Evolutionary conservation across 1,284 basidiomycete species (phyloP).

Genomic region (Blastosporella zonata): DNA sequence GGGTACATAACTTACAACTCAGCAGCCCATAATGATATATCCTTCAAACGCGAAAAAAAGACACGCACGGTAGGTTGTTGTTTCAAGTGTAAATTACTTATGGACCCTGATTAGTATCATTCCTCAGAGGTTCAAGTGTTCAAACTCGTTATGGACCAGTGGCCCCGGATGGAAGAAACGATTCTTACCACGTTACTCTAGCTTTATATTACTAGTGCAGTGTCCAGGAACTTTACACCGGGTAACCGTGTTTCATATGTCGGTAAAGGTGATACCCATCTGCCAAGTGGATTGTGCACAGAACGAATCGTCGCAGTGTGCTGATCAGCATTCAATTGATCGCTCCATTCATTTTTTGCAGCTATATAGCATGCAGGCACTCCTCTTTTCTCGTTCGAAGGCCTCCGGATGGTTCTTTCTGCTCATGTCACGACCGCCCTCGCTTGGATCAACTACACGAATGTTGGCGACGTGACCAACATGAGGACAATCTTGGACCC

Average conservation of each 20-base stretch:
- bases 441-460: conserved; percentile 6
- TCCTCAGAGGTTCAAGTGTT: neutral
- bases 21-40: no score
- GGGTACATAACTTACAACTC: no score
- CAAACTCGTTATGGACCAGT: neutral
- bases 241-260: neutral
- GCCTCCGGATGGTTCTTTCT: neutral
- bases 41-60: no score
- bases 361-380: no score
- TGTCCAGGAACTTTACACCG: neutral
- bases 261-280: neutral
- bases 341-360: no score
- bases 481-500: conserved; percentile 6
- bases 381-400: neutral
- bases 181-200: neutral
- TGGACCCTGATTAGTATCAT: neutral
- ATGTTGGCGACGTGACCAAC: conserved; percentile 2
- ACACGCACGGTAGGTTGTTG: no score
- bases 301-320: no score
- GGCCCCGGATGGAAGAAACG: neutral
- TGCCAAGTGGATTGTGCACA: no score
- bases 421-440: conserved; percentile 2
- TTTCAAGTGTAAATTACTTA: no score
- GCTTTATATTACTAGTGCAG: neutral
- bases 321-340: neutral